Conservation (phyloP, 352 stramenopile genomes). For the Pythium volutum region DNA sequence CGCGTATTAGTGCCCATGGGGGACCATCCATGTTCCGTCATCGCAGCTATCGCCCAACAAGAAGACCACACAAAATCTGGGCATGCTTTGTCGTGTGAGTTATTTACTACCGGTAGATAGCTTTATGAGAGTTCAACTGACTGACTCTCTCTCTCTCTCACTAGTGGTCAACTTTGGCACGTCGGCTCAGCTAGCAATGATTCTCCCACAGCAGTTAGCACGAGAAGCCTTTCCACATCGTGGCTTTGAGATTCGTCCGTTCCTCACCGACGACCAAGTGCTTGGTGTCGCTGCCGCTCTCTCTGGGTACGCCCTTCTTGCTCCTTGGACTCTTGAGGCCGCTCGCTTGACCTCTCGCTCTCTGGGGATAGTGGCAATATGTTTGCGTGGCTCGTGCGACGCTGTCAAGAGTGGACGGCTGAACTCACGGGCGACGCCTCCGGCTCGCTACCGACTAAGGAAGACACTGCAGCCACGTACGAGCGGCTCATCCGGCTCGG, state of each 20-base stretch:
- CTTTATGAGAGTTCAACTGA: background rate
- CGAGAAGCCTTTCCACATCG: background rate
- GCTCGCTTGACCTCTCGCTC: background rate
- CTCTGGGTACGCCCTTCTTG: slow-evolving; percentile 43
- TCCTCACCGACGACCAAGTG: slow-evolving; percentile 47
- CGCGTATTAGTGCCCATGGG: slow-evolving; percentile 67
- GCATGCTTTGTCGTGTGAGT: slow-evolving; percentile 9
- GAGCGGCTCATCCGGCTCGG: slow-evolving; percentile 53
- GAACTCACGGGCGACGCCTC: slow-evolving; percentile 29
- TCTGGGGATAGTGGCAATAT: slow-evolving; percentile 60
- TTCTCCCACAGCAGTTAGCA: slow-evolving; percentile 35
- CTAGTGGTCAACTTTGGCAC: slow-evolving; percentile 83
- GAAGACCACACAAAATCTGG: background rate
- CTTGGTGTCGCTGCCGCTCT: slow-evolving; percentile 73
- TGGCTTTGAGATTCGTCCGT: slow-evolving; percentile 77
- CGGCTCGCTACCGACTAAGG: background rate
- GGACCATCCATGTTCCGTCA: slow-evolving; percentile 74
- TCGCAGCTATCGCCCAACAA: slow-evolving; percentile 35
- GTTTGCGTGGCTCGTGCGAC: slow-evolving; percentile 61
- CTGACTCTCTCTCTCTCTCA: background rate
- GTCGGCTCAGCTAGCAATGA: slow-evolving; percentile 72
- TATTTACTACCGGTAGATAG: background rate
- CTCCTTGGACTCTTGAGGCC: background rate
- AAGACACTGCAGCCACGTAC: slow-evolving; percentile 37
- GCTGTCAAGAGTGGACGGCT: slow-evolving; percentile 50